These are phyloP conservation scores for Aspergillus bridgeri DNA, from an alignment of 495 filamentous ascomycete genomes.

Conservation along the genomic window DNA sequence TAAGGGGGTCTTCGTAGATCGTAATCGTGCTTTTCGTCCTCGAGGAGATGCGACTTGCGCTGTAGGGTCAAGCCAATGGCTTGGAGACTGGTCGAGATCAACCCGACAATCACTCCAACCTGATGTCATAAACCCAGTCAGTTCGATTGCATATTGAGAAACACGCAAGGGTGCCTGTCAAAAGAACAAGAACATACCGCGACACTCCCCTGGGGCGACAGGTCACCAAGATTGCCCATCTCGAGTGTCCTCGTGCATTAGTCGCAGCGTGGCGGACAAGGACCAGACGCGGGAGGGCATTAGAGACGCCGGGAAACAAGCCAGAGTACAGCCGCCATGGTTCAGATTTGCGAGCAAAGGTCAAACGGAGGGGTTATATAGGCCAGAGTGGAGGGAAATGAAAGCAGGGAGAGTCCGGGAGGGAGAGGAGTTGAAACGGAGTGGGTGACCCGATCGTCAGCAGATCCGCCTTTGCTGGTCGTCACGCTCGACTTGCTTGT, in stretches of 20 bases:
- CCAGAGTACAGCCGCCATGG: slow-evolving; percentile 25
- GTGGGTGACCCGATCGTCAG: slow-evolving; percentile 15
- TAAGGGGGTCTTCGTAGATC: slow-evolving; percentile 82
- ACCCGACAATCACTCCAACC: slow-evolving; percentile 89
- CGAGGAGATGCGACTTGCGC: slow-evolving; percentile 95
- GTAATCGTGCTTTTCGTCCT: slow-evolving; percentile 86
- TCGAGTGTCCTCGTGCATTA: slow-evolving; percentile 33
- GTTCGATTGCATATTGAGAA: slow-evolving; percentile 4
- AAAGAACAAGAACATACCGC: slow-evolving; percentile 54
- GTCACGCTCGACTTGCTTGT: slow-evolving; percentile 8
- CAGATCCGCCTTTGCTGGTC: slow-evolving; percentile 6
- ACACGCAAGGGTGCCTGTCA: no score
- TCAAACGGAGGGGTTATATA: background rate
- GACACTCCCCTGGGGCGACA: slow-evolving; percentile 84
- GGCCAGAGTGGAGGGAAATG: slow-evolving; percentile 5
- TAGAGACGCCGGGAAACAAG: slow-evolving; percentile 18
- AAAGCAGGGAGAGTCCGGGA: background rate
- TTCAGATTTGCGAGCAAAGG: slow-evolving; percentile 5
- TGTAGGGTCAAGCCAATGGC: slow-evolving; percentile 96
- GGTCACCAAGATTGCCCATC: slow-evolving; percentile 75
- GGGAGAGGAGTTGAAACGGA: background rate
- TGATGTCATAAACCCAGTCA: slow-evolving; percentile 29
- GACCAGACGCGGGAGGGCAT: slow-evolving; percentile 17
- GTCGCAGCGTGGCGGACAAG: slow-evolving; percentile 17
- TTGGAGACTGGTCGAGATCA: slow-evolving; percentile 89